Evolutionary conservation across 2,329 filamentous ascomycete species (phyloP).

Genomic region (Arthrocladium fulminans): DNA sequence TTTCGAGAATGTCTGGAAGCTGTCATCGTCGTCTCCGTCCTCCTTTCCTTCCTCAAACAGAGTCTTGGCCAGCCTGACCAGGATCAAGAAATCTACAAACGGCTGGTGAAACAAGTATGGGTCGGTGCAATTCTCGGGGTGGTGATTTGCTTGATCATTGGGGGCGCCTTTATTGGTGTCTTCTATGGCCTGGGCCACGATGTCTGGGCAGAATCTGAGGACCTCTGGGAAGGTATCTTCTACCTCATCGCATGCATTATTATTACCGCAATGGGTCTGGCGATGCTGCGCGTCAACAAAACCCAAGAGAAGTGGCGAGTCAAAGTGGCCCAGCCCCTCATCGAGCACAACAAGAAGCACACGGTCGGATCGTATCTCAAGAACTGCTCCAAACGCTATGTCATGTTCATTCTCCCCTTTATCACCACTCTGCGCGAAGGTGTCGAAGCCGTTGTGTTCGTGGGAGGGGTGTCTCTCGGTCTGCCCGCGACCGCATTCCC

Average conservation of each 20-base stretch:
- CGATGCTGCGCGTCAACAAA: slow-evolving; percentile 71
- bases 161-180: slow-evolving; percentile 59
- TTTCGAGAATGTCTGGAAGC: slow-evolving; percentile 80
- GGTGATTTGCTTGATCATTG: slow-evolving; percentile 56
- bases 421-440: slow-evolving; percentile 80
- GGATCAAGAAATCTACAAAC: slow-evolving; percentile 57
- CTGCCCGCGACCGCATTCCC: slow-evolving; percentile 69
- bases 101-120: slow-evolving; percentile 62
- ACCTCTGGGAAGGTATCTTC: slow-evolving; percentile 76
- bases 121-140: slow-evolving; percentile 55
- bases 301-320: slow-evolving; percentile 80
- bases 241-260: slow-evolving; percentile 65
- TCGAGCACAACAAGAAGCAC: no score
- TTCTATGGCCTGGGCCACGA: slow-evolving; percentile 64
- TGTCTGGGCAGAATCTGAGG: slow-evolving; percentile 58
- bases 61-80: slow-evolving; percentile 59
- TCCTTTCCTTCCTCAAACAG: slow-evolving; percentile 77
- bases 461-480: slow-evolving; percentile 72
- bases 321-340: slow-evolving; percentile 64
- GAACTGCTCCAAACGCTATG: slow-evolving; percentile 62
- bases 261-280: slow-evolving; percentile 72
- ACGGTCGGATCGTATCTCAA: slow-evolving; percentile 25
- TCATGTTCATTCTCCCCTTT: slow-evolving; percentile 79
- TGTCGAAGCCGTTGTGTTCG: slow-evolving; percentile 76
- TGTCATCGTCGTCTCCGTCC: slow-evolving; percentile 75